These are phyloP conservation scores for Pleurotus tuber-regium DNA, from an alignment of 768 basidiomycete species.

Conservation along the genomic window DNA sequence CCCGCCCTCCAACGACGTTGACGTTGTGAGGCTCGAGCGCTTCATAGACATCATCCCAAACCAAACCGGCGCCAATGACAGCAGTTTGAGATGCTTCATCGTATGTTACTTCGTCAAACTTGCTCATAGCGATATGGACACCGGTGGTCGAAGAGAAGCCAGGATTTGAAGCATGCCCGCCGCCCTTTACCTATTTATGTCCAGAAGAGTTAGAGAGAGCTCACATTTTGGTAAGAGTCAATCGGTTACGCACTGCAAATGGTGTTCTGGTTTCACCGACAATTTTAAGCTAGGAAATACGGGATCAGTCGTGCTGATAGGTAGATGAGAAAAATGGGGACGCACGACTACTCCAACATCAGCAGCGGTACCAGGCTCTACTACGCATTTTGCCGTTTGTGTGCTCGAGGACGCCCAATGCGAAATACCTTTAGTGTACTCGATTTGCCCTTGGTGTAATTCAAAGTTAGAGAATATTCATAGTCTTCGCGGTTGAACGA, in stretches of 20 bases:
- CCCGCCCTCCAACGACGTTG: constrained; percentile 58
- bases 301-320: background rate
- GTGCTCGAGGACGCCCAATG: constrained; percentile 55
- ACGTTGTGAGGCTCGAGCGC: constrained; percentile 47
- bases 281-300: constrained; percentile 39
- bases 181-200: constrained; percentile 54
- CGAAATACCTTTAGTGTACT: constrained; percentile 39
- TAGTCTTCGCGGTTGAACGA: background rate
- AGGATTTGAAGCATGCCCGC: constrained; percentile 53
- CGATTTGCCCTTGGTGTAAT: constrained; percentile 21
- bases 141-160: constrained; percentile 61
- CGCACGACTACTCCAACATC: constrained; percentile 52
- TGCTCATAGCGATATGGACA: constrained; percentile 54
- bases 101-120: constrained; percentile 45
- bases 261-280: constrained; percentile 41
- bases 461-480: constrained; percentile 5
- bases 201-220: background rate
- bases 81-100: constrained; percentile 36
- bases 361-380: constrained; percentile 52
- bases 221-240: background rate
- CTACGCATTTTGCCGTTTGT: constrained; percentile 46
- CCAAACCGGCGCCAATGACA: constrained; percentile 41
- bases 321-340: background rate
- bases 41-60: constrained; percentile 65
- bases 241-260: constrained; percentile 45